Base-by-base conservation (phyloP, 108 stramenopile genomes). In the Nitzschia sp. region DNA sequence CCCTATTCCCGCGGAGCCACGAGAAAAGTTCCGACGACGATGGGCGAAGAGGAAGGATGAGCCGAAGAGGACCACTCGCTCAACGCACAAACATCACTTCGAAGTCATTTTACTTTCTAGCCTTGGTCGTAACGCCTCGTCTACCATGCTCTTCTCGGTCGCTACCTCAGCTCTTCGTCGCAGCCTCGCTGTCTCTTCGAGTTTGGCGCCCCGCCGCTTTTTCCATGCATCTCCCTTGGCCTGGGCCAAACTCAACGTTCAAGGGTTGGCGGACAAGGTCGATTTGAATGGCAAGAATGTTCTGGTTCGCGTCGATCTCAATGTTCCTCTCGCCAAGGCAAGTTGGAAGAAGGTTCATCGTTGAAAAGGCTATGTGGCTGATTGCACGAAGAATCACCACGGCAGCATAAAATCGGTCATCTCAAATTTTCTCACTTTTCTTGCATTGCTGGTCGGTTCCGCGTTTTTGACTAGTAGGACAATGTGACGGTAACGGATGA, bases 401-500 rank as follows among this genome's bases (percentile, higher is more conserved):
- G n/a, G n/a, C n/a, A n/a, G n/a, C n/a, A n/a, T n/a, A n/a, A n/a
- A n/a, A 42, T 42, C 38, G 38, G 38, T 42, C 6, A 9, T 21
- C 55, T 56, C 24, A 8, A 28, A 64, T 18, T 8, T 46, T 27
- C 13, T 46, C 4, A 29, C 45, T 38, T 23, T 42, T 47, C 8
- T 36, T 54, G 23, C 59, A 42, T 63, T 38, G 28, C 6, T 31
- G 11, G 18, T 34, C 23, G 18, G 61, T 45, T 34, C 15, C n/a
- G 0, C 35, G 15, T 46, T 45, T 63, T 63, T 63, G 34, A 42
- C 30, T 57, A 21, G 32, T 38, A 86, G 60, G 93, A 94, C 42
- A 82, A 88, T 46, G 78, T 91, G 3, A 91, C 87, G 0, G 88
- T 96, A 49, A 95, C 96, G 0, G 96, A 97, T 79, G 92, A 94